Percentiles rank a stretch among this genome's conserved stretches.
These are phyloP conservation scores for Jackrogersella minutella DNA, from an alignment of 495 filamentous ascomycete genomes.

Conservation along the genomic window DNA sequence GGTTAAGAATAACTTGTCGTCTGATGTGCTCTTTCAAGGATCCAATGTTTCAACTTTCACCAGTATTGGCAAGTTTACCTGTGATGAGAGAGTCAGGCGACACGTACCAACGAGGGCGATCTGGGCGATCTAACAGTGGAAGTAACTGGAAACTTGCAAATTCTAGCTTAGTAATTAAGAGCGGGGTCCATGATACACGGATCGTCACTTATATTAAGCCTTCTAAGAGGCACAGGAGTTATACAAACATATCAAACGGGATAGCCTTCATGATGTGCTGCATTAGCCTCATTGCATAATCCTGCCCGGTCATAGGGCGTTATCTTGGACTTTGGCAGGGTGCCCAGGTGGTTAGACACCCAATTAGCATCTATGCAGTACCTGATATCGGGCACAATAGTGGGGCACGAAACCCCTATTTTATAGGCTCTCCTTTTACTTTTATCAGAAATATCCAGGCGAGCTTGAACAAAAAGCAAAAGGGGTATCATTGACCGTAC, in stretches of 20 bases:
- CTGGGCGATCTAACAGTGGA: background rate
- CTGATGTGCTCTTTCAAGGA: background rate
- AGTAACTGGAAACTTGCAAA: background rate
- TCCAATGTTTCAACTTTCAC: background rate
- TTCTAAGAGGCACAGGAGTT: background rate
- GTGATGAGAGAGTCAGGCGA: background rate
- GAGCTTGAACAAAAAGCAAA: constrained; percentile 8
- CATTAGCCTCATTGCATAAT: constrained; percentile 24
- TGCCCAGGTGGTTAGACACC: background rate
- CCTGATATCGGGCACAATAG: background rate
- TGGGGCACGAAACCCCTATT: background rate
- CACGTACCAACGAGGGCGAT: background rate
- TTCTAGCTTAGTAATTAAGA: constrained; percentile 17
- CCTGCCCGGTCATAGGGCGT: constrained; percentile 16
- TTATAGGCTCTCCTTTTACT: background rate
- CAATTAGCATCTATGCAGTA: background rate
- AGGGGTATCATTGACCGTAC: constrained; percentile 33
- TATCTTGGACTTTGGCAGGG: constrained; percentile 5
- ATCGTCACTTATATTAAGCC: background rate
- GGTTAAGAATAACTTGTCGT: background rate
- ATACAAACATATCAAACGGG: constrained; percentile 1
- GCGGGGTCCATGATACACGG: constrained; percentile 2
- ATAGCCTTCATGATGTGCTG: constrained; percentile 12
- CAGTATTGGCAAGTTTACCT: background rate
- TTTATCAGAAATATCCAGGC: background rate